A percentile compares a stretch with the other conserved stretches of the same genome.
These are phyloP conservation scores for Novakomyces olei DNA, from an alignment of 805 yeast species.

Conservation along the genomic window DNA sequence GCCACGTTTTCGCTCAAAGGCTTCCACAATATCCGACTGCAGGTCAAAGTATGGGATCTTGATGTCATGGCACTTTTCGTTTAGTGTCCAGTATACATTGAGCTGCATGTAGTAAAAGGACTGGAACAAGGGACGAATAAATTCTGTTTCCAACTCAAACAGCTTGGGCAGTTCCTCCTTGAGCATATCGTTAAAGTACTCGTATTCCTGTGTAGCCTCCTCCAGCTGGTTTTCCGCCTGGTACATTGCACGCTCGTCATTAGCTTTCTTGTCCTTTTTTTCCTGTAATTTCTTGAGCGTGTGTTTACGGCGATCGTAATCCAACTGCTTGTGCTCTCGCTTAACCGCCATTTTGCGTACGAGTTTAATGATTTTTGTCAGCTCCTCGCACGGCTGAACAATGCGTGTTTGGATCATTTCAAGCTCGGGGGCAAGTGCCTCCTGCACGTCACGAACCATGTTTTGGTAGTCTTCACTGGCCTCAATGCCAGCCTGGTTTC, in stretches of 20 bases:
- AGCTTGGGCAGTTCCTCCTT: slow-evolving; percentile 73
- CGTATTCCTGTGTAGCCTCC: slow-evolving; percentile 85
- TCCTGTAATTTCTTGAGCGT: slow-evolving; percentile 49
- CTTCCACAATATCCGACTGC: slow-evolving; percentile 47
- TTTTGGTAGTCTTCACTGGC: slow-evolving; percentile 84
- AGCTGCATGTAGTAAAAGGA: slow-evolving; percentile 93
- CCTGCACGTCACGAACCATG: slow-evolving; percentile 68
- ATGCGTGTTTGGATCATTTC: slow-evolving; percentile 78
- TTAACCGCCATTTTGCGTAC: slow-evolving; percentile 87
- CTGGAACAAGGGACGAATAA: slow-evolving; percentile 82
- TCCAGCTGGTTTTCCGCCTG: slow-evolving; percentile 73
- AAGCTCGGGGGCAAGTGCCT: slow-evolving; percentile 72
- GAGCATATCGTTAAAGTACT: slow-evolving; percentile 85
- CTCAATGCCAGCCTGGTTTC: slow-evolving; percentile 87
- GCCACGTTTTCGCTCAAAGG: slow-evolving; percentile 64
- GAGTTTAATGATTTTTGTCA: slow-evolving; percentile 55
- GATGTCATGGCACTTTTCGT: slow-evolving; percentile 81
- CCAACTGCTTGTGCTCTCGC: slow-evolving; percentile 87
- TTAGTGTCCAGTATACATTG: slow-evolving; percentile 83
- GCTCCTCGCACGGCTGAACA: slow-evolving; percentile 77
- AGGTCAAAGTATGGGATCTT: slow-evolving; percentile 91
- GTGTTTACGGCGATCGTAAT: slow-evolving; percentile 66
- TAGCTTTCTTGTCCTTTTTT: slow-evolving; percentile 62
- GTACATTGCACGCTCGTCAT: slow-evolving; percentile 81
- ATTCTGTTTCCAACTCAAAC: slow-evolving; percentile 73